Evolutionary conservation across 345 rosid species (phyloP).

Genomic region (Eucalyptus tenuipes): DNA sequence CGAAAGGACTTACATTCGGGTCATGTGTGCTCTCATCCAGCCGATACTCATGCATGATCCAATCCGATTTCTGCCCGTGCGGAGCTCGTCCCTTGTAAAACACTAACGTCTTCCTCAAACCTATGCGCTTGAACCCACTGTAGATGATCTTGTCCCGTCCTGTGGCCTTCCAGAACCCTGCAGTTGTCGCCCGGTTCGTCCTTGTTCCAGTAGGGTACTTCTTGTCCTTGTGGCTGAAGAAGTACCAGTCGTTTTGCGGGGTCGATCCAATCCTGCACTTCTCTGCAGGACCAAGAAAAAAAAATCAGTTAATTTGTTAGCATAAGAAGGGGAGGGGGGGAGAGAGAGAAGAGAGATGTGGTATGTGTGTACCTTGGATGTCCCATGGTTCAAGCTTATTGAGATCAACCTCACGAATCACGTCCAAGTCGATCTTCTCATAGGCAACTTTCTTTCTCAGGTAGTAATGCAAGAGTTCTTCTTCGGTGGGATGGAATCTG

Average conservation of each 20-base stretch:
- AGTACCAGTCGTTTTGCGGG: conserved; percentile 97
- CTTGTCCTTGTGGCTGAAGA: conserved; percentile 95
- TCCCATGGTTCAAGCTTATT: conserved; percentile 99
- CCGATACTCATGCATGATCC: conserved; percentile 98
- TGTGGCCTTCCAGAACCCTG: conserved; percentile 97
- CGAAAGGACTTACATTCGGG: not conserved
- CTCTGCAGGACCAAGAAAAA: conserved; percentile 19
- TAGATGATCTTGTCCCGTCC: conserved; percentile 93
- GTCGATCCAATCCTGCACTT: conserved; percentile 88
- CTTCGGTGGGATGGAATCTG: conserved; percentile 93
- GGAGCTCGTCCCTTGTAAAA: conserved; percentile 95
- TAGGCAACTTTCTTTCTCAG: conserved; percentile 79
- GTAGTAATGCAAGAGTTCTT: conserved; percentile 91
- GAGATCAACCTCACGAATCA: conserved; percentile 95
- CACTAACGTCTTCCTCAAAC: conserved; percentile 83
- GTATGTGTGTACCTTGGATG: conserved; percentile 52
- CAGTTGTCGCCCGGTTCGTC: conserved; percentile 86
- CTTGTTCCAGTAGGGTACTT: conserved; percentile 94
- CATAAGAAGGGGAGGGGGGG: not conserved
- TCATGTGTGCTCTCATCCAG: conserved; percentile 49
- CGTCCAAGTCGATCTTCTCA: conserved; percentile 86
- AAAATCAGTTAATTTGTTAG: not conserved
- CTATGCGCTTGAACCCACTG: conserved; percentile 60
- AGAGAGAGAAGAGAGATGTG: not conserved
- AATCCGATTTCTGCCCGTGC: conserved; percentile 90